Base-by-base conservation (phyloP, 176 grass and related monocot genomes). In the Avena sativa region DNA sequence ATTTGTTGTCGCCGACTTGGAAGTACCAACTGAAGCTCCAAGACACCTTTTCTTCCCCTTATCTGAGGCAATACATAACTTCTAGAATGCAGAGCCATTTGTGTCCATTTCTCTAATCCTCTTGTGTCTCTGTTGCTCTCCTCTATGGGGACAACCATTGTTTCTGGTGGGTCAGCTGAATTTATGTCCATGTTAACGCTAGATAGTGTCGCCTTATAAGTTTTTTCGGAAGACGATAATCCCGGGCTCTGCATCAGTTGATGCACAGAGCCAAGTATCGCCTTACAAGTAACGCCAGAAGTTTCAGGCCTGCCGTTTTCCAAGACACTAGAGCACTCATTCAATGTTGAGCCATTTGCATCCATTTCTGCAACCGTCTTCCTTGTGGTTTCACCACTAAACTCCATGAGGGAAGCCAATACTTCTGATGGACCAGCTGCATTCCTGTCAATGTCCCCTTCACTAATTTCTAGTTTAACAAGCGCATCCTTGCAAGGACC, bases 311-410 rank as follows among this genome's bases (percentile, higher is more conserved):
- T 61, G 67, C 74, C 20, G 17, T 53, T 79, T 68, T n/a, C 34
- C 51, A 40, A 70, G 34, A 65, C 20, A 67, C 53, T 79, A 86
- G n/a, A 8, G 76, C 11, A 89, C 55, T 3, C 78, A 83, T 34
- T 87, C 72, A 6, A 73, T 90, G 12, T 62, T 88, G 28, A 83
- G 78, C 69, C 82, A 86, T 69, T 84, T 95, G 12, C 79, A 21
- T 76, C 66, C n/a, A 98, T 74, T 15, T 86, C 67, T 69, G 51
- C 89, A 75, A 56, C 7, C 93, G 14, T 79, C 28, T 90, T 83
- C 10, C 91, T 32, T 6, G 71, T 76, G 20, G 23, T 65, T 50
- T 17, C 74, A 63, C 70, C 8, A 63, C 13, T 55, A 32, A 81
- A 79, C 43, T 50, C 58, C 51, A 34, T n/a, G 2, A 79, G 64